Evolutionary conservation across 257 asterid species (phyloP).

Genomic region (Parsonsia alboflavescens): DNA sequence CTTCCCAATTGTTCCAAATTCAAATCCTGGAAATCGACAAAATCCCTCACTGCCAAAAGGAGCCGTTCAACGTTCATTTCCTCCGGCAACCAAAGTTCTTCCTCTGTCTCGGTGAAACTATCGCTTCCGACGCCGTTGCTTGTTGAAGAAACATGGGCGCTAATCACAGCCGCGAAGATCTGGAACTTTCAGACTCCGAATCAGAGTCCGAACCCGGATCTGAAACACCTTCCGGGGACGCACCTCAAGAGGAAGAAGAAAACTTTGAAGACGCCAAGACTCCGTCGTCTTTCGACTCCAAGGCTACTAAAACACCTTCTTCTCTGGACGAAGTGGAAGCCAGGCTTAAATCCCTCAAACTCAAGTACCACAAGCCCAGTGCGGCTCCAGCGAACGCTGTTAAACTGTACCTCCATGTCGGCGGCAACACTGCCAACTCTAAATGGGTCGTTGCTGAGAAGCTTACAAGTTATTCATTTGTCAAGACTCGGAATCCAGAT

Average conservation of each 20-base stretch:
- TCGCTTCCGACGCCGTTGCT: constrained; percentile 17
- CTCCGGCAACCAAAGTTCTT: background rate
- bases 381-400: constrained; percentile 48
- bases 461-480: constrained; percentile 40
- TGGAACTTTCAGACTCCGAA: constrained; percentile 67
- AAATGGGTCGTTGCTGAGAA: constrained; percentile 74
- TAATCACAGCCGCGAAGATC: constrained; percentile 68
- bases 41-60: background rate
- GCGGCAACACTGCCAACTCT: constrained; percentile 50
- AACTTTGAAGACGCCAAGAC: constrained; percentile 46
- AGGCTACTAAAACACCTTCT: constrained; percentile 47
- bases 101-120: background rate
- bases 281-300: constrained; percentile 51
- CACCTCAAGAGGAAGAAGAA: constrained; percentile 31
- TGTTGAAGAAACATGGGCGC: constrained; percentile 54
- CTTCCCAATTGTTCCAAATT: constrained; percentile 13
- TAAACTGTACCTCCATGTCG: constrained; percentile 57
- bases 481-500: constrained; percentile 34
- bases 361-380: constrained; percentile 45
- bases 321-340: constrained; percentile 73
- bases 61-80: background rate
- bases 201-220: constrained; percentile 56
- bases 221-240: constrained; percentile 34
- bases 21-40: background rate
- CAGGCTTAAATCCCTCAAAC: constrained; percentile 75